Percentiles rank a stretch among this genome's conserved stretches.
Conservation (phyloP, 2,329 filamentous ascomycete genomes). For the Diplodia mutila region DNA sequence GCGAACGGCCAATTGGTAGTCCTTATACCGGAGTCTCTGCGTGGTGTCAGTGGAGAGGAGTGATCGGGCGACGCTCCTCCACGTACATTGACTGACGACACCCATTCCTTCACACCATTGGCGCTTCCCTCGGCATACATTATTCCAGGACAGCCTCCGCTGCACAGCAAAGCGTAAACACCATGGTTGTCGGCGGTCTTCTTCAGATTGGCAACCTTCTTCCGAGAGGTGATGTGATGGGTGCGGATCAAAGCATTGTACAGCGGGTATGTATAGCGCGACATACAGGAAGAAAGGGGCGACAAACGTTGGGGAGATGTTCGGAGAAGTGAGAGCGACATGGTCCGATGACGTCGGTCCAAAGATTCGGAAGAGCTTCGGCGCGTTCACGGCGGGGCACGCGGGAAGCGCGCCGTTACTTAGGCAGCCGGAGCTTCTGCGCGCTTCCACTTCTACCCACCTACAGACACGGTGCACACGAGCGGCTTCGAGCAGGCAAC, state of each 20-base stretch:
- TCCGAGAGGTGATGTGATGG: constrained; percentile 80
- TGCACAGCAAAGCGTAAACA: constrained; percentile 68
- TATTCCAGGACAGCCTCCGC: constrained; percentile 71
- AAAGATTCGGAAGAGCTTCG: neutral
- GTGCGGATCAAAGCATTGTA: constrained; percentile 72
- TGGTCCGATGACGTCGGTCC: constrained; percentile 11
- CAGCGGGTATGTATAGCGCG: constrained; percentile 26
- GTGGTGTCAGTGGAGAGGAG: neutral
- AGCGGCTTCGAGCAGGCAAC: neutral
- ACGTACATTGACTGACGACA: constrained; percentile 61
- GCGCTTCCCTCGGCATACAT: constrained; percentile 76
- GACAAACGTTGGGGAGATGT: neutral
- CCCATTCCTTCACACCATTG: constrained; percentile 63
- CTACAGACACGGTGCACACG: neutral
- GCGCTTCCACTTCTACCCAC: neutral
- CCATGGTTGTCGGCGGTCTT: constrained; percentile 65
- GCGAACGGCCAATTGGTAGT: constrained; percentile 66
- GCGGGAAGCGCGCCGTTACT: neutral
- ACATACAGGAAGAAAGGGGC: constrained; percentile 19
- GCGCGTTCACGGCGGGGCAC: neutral
- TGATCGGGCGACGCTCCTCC: neutral
- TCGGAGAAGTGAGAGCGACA: neutral
- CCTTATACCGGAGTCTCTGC: constrained; percentile 67
- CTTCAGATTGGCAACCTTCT: constrained; percentile 68
- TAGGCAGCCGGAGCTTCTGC: constrained; percentile 15